Conservation (phyloP, 2,329 filamentous ascomycete species). For the Ilyonectria sp. region DNA sequence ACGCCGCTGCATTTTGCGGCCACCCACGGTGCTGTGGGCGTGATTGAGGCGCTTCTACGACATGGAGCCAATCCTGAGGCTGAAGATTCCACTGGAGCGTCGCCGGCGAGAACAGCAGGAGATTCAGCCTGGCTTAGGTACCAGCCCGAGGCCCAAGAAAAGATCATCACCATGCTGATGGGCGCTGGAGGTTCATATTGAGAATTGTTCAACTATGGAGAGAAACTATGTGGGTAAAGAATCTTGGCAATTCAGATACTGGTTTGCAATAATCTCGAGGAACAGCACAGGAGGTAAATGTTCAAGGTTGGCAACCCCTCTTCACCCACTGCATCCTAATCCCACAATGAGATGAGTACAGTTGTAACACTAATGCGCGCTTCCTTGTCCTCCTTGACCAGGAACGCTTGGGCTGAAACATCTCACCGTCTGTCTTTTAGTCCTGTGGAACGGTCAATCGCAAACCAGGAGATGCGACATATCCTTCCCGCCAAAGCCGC, state of each 20-base stretch:
- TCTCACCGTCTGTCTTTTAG: no score
- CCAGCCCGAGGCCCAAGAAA: neutral
- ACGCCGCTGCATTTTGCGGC: conserved; percentile 26
- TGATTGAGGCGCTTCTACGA: conserved; percentile 11
- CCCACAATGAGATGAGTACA: no score
- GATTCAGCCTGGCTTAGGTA: neutral
- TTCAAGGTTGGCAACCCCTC: no score
- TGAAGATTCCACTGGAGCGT: neutral
- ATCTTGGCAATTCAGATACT: neutral
- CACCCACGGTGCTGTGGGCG: conserved; percentile 8
- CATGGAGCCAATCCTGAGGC: conserved; percentile 20
- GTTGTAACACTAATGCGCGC: no score
- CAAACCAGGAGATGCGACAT: no score
- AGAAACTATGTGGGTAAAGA: neutral
- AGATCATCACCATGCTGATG: neutral
- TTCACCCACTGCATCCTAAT: no score
- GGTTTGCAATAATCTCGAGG: neutral
- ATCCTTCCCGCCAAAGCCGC: no score
- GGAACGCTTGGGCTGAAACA: no score
- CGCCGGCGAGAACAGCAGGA: neutral
- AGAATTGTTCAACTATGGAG: neutral
- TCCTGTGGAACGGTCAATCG: no score
- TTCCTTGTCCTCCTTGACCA: no score
- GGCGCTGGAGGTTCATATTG: neutral
- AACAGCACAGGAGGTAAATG: neutral